Percentiles rank a stretch among this genome's conserved stretches.
phyloP scores from a whole-genome alignment of 176 grass and related monocot species.

The Triticum timopheevii region DNA sequence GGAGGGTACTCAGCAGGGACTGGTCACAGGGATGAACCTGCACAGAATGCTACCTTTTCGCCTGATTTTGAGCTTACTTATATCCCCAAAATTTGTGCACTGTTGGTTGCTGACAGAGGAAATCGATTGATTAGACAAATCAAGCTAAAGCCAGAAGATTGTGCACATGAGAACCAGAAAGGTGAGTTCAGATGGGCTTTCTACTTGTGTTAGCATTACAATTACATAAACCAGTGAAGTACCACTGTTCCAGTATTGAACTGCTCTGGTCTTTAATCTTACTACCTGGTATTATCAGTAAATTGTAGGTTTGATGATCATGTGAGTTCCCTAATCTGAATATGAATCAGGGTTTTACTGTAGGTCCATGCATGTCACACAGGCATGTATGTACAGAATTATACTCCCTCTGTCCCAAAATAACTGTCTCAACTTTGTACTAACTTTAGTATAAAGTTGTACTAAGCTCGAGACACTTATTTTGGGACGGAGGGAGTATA shows the following conservation, averaged over 20 bases:
- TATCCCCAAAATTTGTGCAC: slow-evolving; percentile 57
- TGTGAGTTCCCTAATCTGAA: neutral
- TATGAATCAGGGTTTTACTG: neutral
- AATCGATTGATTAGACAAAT: slow-evolving; percentile 62
- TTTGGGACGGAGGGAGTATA: too few relatives aligned
- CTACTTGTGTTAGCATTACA: neutral
- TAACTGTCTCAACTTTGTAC: too few relatives aligned
- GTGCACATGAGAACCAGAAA: slow-evolving; percentile 29
- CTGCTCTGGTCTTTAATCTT: neutral
- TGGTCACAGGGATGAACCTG: slow-evolving; percentile 60
- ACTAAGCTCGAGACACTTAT: too few relatives aligned
- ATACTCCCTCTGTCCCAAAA: too few relatives aligned
- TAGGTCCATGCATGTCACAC: neutral
- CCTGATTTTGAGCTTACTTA: slow-evolving; percentile 68
- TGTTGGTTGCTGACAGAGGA: slow-evolving; percentile 64
- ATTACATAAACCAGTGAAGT: neutral
- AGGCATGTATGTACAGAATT: neutral
- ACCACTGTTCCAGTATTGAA: neutral
- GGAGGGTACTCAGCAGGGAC: slow-evolving; percentile 43
- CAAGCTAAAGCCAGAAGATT: slow-evolving; percentile 60
- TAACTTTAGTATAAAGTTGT: too few relatives aligned
- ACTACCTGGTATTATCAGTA: neutral
- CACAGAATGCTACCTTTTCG: slow-evolving; percentile 75
- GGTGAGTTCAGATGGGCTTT: slow-evolving; percentile 25
- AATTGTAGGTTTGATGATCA: slow-evolving; percentile 8